phyloP scores from a whole-genome alignment of 495 filamentous ascomycete species.

The Talaromyces liani region DNA sequence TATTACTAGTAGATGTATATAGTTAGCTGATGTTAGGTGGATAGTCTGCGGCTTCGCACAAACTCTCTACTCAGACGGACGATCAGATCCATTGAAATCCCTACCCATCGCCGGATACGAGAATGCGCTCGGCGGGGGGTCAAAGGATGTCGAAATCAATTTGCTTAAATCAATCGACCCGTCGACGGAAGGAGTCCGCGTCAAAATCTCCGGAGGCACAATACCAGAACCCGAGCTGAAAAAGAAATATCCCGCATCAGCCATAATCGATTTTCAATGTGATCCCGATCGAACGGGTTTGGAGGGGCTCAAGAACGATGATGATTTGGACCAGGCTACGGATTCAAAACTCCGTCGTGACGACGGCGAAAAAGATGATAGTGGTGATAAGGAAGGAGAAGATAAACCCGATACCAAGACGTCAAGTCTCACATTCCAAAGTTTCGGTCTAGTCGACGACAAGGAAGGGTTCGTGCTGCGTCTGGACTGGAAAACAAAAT shows the following conservation, averaged over 20 bases:
- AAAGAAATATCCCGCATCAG: constrained; percentile 50
- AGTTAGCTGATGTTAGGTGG: constrained; percentile 1
- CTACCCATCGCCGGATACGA: constrained; percentile 70
- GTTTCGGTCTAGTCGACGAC: constrained; percentile 51
- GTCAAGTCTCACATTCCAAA: constrained; percentile 62
- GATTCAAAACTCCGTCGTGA: constrained; percentile 32
- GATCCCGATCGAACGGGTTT: constrained; percentile 59
- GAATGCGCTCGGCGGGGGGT: constrained; percentile 42
- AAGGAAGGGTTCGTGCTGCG: constrained; percentile 41
- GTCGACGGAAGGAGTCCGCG: constrained; percentile 57
- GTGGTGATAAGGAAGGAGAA: constrained; percentile 21
- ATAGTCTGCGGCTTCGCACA: constrained; percentile 74
- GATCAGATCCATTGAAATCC: constrained; percentile 23
- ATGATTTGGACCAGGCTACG: constrained; percentile 17
- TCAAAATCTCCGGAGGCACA: constrained; percentile 63
- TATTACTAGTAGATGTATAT: not conserved
- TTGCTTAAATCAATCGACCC: constrained; percentile 56
- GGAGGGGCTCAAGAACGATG: constrained; percentile 48
- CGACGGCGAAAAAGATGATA: constrained; percentile 33
- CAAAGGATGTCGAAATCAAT: constrained; percentile 50
- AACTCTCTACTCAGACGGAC: constrained; percentile 20
- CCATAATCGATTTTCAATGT: constrained; percentile 81
- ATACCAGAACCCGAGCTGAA: constrained; percentile 37
- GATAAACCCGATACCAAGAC: constrained; percentile 26
- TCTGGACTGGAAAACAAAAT: constrained; percentile 78